A percentile compares a stretch with the other conserved stretches of the same genome.
phyloP scores from a whole-genome alignment of 2,329 filamentous ascomycete genomes.

The Epichloe bromicola region DNA sequence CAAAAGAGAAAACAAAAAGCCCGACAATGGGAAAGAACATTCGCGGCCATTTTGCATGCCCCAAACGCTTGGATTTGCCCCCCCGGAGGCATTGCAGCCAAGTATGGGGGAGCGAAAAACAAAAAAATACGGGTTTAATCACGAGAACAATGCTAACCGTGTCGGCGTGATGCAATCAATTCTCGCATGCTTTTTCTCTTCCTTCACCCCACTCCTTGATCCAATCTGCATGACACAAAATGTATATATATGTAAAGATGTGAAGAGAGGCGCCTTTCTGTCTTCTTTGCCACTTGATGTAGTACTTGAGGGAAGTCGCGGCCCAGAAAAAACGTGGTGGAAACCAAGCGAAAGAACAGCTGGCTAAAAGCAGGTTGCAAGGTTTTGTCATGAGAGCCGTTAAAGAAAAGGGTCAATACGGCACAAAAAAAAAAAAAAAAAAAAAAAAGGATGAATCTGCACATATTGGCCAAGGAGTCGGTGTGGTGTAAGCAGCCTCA shows the following conservation, averaged over 20 bases:
- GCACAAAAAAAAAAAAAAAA: neutral
- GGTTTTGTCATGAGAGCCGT: conserved; percentile 5
- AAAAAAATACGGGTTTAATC: neutral
- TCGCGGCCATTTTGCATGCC: neutral
- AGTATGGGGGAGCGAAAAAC: neutral
- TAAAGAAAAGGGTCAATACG: neutral
- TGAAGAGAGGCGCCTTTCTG: neutral
- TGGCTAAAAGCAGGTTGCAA: conserved; percentile 1
- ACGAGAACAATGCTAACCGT: conserved; percentile 3
- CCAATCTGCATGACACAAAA: conserved; percentile 6
- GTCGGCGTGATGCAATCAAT: conserved; percentile 1
- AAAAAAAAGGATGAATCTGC: neutral
- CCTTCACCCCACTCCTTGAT: conserved; percentile 2
- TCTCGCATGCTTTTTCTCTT: conserved; percentile 1
- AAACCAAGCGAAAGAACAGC: neutral
- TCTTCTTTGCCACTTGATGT: neutral
- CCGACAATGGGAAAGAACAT: neutral
- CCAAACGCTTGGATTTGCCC: neutral
- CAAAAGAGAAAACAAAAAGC: neutral
- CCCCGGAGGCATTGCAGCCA: neutral
- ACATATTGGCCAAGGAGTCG: neutral
- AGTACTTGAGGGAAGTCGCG: neutral
- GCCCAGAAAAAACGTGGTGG: neutral
- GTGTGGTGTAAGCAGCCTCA: neutral
- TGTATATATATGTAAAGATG: neutral